Base-by-base conservation (phyloP, 805 yeast species). In the Nakazawaea molendinolei region DNA sequence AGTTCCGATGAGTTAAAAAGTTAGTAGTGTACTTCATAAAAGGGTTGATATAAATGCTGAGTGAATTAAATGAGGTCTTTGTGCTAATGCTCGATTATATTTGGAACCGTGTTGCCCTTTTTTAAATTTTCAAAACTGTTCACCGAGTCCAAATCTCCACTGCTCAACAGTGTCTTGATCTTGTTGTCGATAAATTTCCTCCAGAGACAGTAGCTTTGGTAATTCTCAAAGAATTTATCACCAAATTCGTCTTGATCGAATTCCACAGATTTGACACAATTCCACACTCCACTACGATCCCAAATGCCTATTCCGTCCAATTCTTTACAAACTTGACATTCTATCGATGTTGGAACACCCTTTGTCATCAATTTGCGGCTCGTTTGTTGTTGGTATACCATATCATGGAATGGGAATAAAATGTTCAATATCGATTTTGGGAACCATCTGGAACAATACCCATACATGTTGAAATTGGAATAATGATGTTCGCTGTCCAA, bases 381-480 rank as follows among this genome's bases (percentile, higher is more conserved):
- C 8, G 19, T 32, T 48, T 50, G 38, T 43, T 48, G 23, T 29
- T 33, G 13, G 19, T 15, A 23, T 44, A 42, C 40, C 6, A 45
- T 35, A 3, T 42, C 41, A 23, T 54, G 53, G n/a, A 52, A 43
- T 5, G 61, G 61, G 40, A 55, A 54, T 16, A 56, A 23, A 5
- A 48, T 15, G 2, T 39, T 33, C 21, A 52, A 47, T 6, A 56
- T 43, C 6, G 44, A 41, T 23, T 33, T 40, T 1, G 62, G 62
- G n/a, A 57, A 41, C 62, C 62, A 57, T 42, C 62, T 40, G 2
- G 54, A 56, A 4, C 57, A 42, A 33, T 56, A 56, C 31, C 53
- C 56, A 39, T 56, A 58, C 43, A 53, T 26, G 25, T 47, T 52
- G 27, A 44, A 44, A 31, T 46, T 49, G 2, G 52, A 42, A 23